Base-by-base conservation (phyloP, 305 asterid species). In the Nicotiana rustica region DNA sequence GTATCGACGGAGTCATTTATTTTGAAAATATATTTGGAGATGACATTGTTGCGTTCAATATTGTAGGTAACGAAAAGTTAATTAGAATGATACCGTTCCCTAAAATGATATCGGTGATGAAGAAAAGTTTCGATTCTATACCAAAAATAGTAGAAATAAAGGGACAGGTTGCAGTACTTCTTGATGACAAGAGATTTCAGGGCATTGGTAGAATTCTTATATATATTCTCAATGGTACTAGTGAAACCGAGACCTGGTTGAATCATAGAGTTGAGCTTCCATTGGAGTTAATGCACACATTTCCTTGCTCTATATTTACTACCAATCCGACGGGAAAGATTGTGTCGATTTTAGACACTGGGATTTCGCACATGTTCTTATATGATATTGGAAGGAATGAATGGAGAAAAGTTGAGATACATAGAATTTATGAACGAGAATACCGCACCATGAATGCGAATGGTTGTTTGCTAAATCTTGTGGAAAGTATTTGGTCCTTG, bases 161-260 rank as follows among this genome's bases (percentile, higher is more conserved):
- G 55, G 55, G 31, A 68, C 31, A 68, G 38, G 1, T 67, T 15
- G 52, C 52, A 13, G 1, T 38, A 67, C 14, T 67, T 7, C 14
- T 67, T 35, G 4, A 67, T 33, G 25, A 17, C 75, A 8, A 17
- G 25, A 21, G 15, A 38, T 1, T 38, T 38, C 44, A 6, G 17
- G 47, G 44, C 21, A 5, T 15, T 44, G 4, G 2, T 38, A 69
- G 19, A 38, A 10, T n/a, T 38, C 2, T 13, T 68, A 3, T 67
- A 14, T 36, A n/a, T 67, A 5, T 67, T 17, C 75, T 67, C 14
- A 15, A 67, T 68, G 15, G 17, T 36, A 17, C 31, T 17, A 8
- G 55, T 67, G 29, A 67, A 17, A 67, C 49, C 7, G 75, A 67
- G 14, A 13, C 75, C 35, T 67, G 75, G 52, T 44, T 67, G 19